phyloP scores from a whole-genome alignment of 768 basidiomycete species.

The Melanogaster broomeanus region DNA sequence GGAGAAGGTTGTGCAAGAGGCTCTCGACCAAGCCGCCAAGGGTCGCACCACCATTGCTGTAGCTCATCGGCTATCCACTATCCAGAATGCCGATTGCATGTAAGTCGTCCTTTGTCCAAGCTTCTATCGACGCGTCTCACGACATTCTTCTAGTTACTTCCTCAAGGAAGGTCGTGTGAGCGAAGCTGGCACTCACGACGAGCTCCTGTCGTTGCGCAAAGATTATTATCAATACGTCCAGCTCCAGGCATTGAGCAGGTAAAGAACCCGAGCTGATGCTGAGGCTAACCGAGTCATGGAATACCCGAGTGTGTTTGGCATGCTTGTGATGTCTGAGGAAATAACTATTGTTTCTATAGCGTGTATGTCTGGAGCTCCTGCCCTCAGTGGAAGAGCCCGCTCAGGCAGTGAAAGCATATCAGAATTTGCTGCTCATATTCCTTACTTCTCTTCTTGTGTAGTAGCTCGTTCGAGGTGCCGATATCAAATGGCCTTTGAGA shows the following conservation, averaged over 20 bases:
- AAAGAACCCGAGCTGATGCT: slow-evolving; percentile 9
- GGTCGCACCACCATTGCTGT: slow-evolving; percentile 95
- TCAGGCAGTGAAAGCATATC: neutral
- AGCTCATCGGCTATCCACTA: slow-evolving; percentile 90
- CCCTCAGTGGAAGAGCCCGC: neutral
- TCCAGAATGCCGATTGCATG: slow-evolving; percentile 91
- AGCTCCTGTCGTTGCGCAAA: slow-evolving; percentile 63
- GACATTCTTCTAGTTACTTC: slow-evolving; percentile 61
- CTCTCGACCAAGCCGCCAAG: slow-evolving; percentile 88
- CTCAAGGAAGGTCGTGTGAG: slow-evolving; percentile 84
- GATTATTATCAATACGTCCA: slow-evolving; percentile 90
- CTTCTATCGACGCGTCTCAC: neutral
- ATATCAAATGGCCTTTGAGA: neutral
- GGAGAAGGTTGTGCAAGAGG: slow-evolving; percentile 93
- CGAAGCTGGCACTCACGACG: slow-evolving; percentile 88
- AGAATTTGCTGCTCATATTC: neutral
- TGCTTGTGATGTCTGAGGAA: no score
- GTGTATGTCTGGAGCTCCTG: neutral
- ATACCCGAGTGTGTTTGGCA: no score
- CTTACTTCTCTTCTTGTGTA: neutral
- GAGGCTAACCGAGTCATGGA: no score
- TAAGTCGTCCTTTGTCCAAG: slow-evolving; percentile 37
- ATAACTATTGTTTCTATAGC: no score
- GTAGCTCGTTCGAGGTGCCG: neutral
- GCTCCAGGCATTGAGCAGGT: slow-evolving; percentile 69